Percentiles rank a stretch among this genome's conserved stretches.
These are phyloP conservation scores for Cercospora sp. DNA, from an alignment of 2,329 filamentous ascomycete species.

Conservation along the genomic window DNA sequence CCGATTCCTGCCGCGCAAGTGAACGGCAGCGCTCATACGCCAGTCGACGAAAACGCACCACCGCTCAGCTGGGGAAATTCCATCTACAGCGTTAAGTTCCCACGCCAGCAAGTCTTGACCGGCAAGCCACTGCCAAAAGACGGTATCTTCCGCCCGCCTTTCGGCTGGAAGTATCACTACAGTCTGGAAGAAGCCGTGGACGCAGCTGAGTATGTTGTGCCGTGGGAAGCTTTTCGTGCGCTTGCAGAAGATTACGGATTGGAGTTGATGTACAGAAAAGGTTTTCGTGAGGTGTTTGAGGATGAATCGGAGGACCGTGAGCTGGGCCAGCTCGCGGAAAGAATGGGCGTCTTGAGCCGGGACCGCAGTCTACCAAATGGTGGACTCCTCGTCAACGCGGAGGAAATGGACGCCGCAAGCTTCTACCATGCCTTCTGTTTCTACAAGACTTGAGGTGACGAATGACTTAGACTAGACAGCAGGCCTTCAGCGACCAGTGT, in stretches of 20 bases:
- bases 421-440: conserved; percentile 97
- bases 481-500: conserved; percentile 1
- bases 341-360: conserved; percentile 88
- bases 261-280: conserved; percentile 89
- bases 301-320: conserved; percentile 83
- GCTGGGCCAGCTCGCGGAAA: conserved; percentile 80
- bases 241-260: conserved; percentile 96
- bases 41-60: conserved; percentile 23
- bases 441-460: conserved; percentile 62
- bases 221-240: conserved; percentile 96
- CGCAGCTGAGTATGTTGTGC: conserved; percentile 95
- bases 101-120: conserved; percentile 55
- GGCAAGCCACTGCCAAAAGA: conserved; percentile 61
- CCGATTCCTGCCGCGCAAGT: conserved; percentile 21
- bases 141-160: conserved; percentile 89
- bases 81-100: conserved; percentile 89
- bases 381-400: conserved; percentile 69
- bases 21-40: conserved; percentile 11
- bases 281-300: conserved; percentile 88
- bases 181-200: conserved; percentile 95
- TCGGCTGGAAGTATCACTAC: conserved; percentile 98
- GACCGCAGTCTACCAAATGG: conserved; percentile 52
- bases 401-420: conserved; percentile 86
- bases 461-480: conserved; percentile 1
- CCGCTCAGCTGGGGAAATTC: conserved; percentile 84